A percentile compares a stretch with the other conserved stretches of the same genome.
phyloP scores from a whole-genome alignment of 257 asterid species.

The Sherardia arvensis region DNA sequence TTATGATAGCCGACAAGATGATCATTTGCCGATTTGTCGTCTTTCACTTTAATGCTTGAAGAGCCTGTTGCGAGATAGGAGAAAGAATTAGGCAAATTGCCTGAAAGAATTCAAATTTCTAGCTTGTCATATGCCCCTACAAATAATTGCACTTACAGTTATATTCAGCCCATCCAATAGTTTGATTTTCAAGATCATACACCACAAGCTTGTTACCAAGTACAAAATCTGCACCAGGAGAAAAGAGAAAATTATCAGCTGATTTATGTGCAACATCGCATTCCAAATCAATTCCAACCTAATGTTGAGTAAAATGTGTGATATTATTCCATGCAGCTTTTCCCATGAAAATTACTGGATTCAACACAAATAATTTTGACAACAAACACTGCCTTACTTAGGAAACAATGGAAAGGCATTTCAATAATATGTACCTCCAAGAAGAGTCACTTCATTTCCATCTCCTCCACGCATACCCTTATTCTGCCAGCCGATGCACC shows the following conservation, averaged over 20 bases:
- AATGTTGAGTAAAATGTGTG: neutral
- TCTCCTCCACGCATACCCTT: slow-evolving; percentile 44
- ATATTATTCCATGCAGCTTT: neutral
- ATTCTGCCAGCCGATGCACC: slow-evolving; percentile 77
- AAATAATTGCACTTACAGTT: slow-evolving; percentile 55
- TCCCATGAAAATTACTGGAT: neutral
- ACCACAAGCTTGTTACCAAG: slow-evolving; percentile 69
- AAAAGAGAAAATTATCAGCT: slow-evolving; percentile 1
- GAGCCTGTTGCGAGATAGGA: slow-evolving; percentile 40
- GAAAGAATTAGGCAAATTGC: neutral
- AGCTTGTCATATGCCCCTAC: neutral
- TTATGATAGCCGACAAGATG: slow-evolving; percentile 46
- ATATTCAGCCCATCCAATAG: slow-evolving; percentile 69
- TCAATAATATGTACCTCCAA: slow-evolving; percentile 50
- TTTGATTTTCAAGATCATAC: slow-evolving; percentile 72
- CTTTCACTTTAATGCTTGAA: slow-evolving; percentile 63
- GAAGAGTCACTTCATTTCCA: slow-evolving; percentile 46
- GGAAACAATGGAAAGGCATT: neutral
- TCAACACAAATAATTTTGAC: neutral
- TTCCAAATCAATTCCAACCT: neutral
- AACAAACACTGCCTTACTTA: neutral
- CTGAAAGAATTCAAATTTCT: neutral
- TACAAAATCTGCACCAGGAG: slow-evolving; percentile 53
- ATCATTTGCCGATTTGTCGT: slow-evolving; percentile 42
- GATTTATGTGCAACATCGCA: neutral